A percentile compares a stretch with the other conserved stretches of the same genome.
phyloP scores from a whole-genome alignment of 176 grass and related monocot species.

The Rhynchospora pubera region DNA sequence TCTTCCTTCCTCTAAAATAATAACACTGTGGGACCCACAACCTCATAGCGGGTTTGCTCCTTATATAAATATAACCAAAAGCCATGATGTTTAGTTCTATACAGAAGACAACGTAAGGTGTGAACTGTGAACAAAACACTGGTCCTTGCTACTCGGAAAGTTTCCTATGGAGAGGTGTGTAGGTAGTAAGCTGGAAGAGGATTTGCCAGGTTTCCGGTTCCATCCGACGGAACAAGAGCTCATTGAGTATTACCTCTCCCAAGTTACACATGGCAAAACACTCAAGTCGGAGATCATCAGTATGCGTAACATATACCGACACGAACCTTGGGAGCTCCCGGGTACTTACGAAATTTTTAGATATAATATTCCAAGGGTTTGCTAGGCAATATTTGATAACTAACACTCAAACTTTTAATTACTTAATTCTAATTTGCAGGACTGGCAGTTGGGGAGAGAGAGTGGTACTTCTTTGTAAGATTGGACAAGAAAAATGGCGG shows the following conservation, averaged over 20 bases:
- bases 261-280: constrained; percentile 44
- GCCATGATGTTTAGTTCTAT: not conserved
- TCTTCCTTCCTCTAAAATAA: not conserved
- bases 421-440: constrained; percentile 1
- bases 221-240: constrained; percentile 94
- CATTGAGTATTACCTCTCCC: constrained; percentile 66
- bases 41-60: not conserved
- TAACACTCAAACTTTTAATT: not conserved
- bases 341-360: constrained; percentile 27
- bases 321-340: constrained; percentile 84
- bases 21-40: not conserved
- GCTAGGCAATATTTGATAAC: not conserved
- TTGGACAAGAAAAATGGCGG: constrained; percentile 42
- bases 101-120: not conserved
- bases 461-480: constrained; percentile 97
- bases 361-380: not conserved
- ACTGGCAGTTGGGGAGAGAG: constrained; percentile 83
- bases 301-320: constrained; percentile 67
- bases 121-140: not conserved
- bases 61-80: constrained; percentile 16
- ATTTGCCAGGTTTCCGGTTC: constrained; percentile 84
- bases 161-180: not conserved
- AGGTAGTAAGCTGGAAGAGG: constrained; percentile 15
- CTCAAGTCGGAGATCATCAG: constrained; percentile 78
- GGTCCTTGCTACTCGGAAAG: not conserved